Evolutionary conservation across 345 rosid genomes (phyloP), one percentile per base, ranked within the genome.

Genomic region (Hirschfeldia incana): DNA sequence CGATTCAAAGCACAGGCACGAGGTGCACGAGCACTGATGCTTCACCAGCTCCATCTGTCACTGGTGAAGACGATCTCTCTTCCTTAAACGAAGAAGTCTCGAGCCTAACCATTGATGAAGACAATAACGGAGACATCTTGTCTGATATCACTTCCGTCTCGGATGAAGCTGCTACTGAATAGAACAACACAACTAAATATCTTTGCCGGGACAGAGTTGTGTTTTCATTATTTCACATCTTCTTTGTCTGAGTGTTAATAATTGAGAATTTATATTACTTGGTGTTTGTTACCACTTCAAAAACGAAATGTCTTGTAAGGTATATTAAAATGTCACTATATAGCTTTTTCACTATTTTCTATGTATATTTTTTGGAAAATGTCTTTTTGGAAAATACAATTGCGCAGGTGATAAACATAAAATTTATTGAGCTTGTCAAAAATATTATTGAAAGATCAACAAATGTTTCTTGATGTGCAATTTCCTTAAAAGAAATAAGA

Each of bases 1-100:
- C 91, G 2, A 82, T 76, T 36, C 83, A 78, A 16, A 59, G 84
- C 21, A 89, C 84, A 62, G 87, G 86, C 12, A 70, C 81, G 2
- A 44, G 83, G 0, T 79, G 84, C n/a, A 60, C 79, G 0, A 60
- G 82, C 42, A 83, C 94, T 29, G 90, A 84, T 58, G 86, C 91
- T 36, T 94, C 97, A 30, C 94, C 94, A 0, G 87, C 89, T 55
- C 89, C 94, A 65, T 94, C 97, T 28, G 60, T 94, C 69, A 85
- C 73, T 0, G 94, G 92, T 2, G 98, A 92, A 51, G 97, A 94
- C 1, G 98, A 94, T 30, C 83, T 30, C 73, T 86, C 92, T 17
- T 92, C 96, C 2, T 37, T 92, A 58, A 73, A 82, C 37, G 91
- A 91, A 4, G 97, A 92, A n/a, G 70, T 89, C 2, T 91, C 93